Conservation (phyloP, 257 asterid species). For the Rehmannia glutinosa region DNA sequence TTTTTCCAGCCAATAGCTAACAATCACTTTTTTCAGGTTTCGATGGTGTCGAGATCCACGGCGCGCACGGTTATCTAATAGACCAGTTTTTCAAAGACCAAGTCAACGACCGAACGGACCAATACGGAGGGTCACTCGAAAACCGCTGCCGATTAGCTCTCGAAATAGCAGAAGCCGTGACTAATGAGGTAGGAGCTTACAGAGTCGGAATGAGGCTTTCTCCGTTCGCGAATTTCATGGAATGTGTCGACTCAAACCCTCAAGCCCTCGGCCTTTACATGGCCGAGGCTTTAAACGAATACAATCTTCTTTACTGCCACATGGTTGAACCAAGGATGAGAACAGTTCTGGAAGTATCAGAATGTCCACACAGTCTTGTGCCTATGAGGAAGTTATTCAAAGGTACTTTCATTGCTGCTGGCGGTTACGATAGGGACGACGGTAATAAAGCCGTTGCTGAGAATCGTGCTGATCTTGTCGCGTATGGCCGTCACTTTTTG, state of each 20-base stretch:
- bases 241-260: not conserved
- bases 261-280: conserved; percentile 30
- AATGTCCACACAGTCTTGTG: not conserved
- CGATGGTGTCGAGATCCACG: conserved; percentile 4
- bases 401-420: not conserved
- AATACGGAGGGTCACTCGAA: not conserved
- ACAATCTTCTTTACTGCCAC: conserved; percentile 2
- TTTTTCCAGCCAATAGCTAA: too few species aligned
- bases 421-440: not conserved
- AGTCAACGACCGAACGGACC: not conserved
- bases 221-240: not conserved
- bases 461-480: not conserved
- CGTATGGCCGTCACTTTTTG: not conserved
- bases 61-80: not conserved
- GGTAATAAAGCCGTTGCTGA: not conserved
- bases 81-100: not conserved
- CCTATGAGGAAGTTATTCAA: not conserved
- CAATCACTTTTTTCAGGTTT: not conserved
- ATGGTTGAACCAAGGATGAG: conserved; percentile 32
- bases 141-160: not conserved
- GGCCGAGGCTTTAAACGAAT: conserved; percentile 31
- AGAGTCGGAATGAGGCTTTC: not conserved
- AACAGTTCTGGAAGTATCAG: not conserved
- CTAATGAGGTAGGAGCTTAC: not conserved
- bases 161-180: not conserved